Conservation (phyloP, 106 monocot genomes). For the Allium sativum region DNA sequence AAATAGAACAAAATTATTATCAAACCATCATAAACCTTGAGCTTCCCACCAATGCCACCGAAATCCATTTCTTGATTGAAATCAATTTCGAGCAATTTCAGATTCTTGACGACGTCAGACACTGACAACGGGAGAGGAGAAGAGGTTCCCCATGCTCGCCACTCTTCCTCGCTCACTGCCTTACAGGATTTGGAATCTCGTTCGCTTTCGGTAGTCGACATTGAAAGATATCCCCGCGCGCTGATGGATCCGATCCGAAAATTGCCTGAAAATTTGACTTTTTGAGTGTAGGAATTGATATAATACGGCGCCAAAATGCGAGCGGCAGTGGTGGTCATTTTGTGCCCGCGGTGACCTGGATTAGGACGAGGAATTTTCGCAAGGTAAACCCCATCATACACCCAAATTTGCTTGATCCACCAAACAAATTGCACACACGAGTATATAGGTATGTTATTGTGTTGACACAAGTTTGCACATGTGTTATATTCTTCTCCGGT, state of each 20-base stretch:
- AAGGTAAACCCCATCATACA: too few relatives aligned
- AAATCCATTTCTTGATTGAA: constrained; percentile 38
- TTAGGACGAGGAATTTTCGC: too few relatives aligned
- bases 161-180: constrained; percentile 47
- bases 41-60: constrained; percentile 76
- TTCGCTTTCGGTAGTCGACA: constrained; percentile 12
- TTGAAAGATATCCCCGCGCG: constrained; percentile 5
- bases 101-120: constrained; percentile 24
- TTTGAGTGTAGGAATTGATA: not conserved
- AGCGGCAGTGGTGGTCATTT: constrained; percentile 5
- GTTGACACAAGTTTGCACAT: too few relatives aligned
- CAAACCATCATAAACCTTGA: constrained; percentile 31
- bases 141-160: constrained; percentile 86
- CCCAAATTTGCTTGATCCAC: too few relatives aligned
- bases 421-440: too few relatives aligned
- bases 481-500: too few relatives aligned
- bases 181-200: not conserved
- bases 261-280: not conserved
- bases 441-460: too few relatives aligned
- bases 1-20: not conserved
- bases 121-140: constrained; percentile 72
- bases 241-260: constrained; percentile 1
- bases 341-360: not conserved
- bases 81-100: constrained; percentile 42
- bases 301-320: constrained; percentile 2